Evolutionary conservation across 345 rosid species (phyloP).

Genomic region (Eucalyptus microcorys): DNA sequence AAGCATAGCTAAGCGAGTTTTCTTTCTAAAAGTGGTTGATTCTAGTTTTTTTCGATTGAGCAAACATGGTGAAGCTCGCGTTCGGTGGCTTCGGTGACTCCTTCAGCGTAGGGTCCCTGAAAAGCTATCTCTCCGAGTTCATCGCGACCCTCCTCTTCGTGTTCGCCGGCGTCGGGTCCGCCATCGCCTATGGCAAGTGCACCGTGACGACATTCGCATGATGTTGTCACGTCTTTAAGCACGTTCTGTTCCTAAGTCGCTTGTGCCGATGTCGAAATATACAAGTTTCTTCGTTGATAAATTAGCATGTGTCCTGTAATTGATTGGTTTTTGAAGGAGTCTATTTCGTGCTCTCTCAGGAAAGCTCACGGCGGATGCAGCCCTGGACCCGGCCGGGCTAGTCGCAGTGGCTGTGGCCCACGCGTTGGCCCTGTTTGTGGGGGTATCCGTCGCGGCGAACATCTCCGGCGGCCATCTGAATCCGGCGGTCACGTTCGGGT

Average conservation of each 20-base stretch:
- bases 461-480: slow-evolving; percentile 88
- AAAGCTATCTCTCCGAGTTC: slow-evolving; percentile 69
- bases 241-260: background rate
- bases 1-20: background rate
- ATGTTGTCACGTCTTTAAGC: background rate
- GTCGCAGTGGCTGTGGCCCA: slow-evolving; percentile 84
- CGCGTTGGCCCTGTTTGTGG: slow-evolving; percentile 70
- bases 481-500: slow-evolving; percentile 82
- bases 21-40: background rate
- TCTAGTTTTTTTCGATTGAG: background rate
- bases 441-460: slow-evolving; percentile 73
- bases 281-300: background rate
- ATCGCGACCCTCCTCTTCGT: slow-evolving; percentile 88
- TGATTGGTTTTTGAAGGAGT: background rate
- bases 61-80: slow-evolving; percentile 63
- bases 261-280: background rate
- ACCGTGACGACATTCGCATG: background rate
- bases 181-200: slow-evolving; percentile 48
- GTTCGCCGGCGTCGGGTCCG: slow-evolving; percentile 95
- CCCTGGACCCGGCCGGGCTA: slow-evolving; percentile 69
- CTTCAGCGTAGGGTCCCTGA: slow-evolving; percentile 54
- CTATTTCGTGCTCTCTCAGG: background rate
- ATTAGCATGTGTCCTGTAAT: background rate
- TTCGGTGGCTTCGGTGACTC: slow-evolving; percentile 73
- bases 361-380: slow-evolving; percentile 63